Percentiles rank a stretch among this genome's conserved stretches.
Evolutionary conservation across 2,329 filamentous ascomycete genomes (phyloP).

Genomic region (Cyphellophora europaea): DNA sequence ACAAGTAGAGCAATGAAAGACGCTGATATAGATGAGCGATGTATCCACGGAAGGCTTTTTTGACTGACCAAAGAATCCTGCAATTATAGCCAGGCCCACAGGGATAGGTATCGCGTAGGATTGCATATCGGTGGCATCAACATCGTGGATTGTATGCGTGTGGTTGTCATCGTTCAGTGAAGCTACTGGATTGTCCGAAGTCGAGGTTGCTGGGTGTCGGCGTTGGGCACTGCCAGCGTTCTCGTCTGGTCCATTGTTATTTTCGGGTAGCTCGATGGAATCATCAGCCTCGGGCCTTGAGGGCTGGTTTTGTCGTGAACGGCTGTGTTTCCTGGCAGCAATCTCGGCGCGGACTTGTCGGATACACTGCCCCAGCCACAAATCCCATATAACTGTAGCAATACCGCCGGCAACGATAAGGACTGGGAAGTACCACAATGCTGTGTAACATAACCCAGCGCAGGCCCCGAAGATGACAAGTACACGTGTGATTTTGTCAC

Average conservation of each 20-base stretch:
- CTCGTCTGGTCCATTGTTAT: background rate
- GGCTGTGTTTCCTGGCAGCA: background rate
- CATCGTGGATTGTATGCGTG: slow-evolving; percentile 1
- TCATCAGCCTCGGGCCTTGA: slow-evolving; percentile 11
- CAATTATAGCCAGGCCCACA: slow-evolving; percentile 28
- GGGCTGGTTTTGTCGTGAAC: slow-evolving; percentile 5
- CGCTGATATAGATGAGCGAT: slow-evolving; percentile 19
- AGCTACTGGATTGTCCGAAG: background rate
- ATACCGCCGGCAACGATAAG: slow-evolving; percentile 50
- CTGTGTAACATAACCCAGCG: slow-evolving; percentile 60
- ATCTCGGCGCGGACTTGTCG: background rate
- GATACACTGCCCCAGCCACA: slow-evolving; percentile 38
- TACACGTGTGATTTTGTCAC: slow-evolving; percentile 52
- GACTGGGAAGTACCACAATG: slow-evolving; percentile 65
- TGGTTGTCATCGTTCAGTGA: background rate
- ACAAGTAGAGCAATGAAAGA: slow-evolving; percentile 51
- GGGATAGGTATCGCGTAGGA: slow-evolving; percentile 27
- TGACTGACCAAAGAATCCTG: slow-evolving; percentile 39
- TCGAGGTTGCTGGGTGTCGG: background rate
- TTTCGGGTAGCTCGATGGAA: slow-evolving; percentile 1
- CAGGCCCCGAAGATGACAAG: slow-evolving; percentile 55
- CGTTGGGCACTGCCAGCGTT: background rate
- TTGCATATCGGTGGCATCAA: slow-evolving; percentile 10
- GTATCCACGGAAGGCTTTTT: too few relatives aligned
- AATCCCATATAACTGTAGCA: slow-evolving; percentile 48